Evolutionary conservation across 2,329 filamentous ascomycete genomes (phyloP).

Genomic region (Polytolypa hystricis): DNA sequence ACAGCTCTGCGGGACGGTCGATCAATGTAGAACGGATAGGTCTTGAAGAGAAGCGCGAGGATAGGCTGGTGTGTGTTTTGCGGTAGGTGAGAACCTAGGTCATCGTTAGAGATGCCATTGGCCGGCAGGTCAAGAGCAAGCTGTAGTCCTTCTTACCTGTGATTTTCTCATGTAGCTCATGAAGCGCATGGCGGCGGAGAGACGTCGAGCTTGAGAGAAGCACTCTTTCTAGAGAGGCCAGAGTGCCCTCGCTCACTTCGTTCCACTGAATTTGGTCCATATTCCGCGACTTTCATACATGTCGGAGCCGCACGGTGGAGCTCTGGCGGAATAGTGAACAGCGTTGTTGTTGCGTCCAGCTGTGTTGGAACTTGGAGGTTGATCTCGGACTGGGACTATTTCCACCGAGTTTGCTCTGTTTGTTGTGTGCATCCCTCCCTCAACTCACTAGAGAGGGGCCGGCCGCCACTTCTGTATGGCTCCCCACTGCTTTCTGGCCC

Average conservation of each 20-base stretch:
- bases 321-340: no score
- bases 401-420: no score
- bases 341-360: no score
- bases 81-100: constrained; percentile 23
- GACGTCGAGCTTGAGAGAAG: constrained; percentile 34
- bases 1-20: constrained; percentile 72
- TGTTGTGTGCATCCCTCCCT: no score
- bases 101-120: not conserved
- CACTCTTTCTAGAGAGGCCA: constrained; percentile 28
- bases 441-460: no score
- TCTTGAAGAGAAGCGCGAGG: constrained; percentile 68
- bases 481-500: no score
- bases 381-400: no score
- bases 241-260: constrained; percentile 31
- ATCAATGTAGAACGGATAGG: constrained; percentile 79
- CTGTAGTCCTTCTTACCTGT: constrained; percentile 21
- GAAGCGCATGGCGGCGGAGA: constrained; percentile 30
- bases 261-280: constrained; percentile 36
- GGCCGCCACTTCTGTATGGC: no score
- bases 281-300: constrained; percentile 23
- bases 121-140: constrained; percentile 1
- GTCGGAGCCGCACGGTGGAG: no score
- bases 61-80: constrained; percentile 33
- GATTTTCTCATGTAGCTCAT: constrained; percentile 35
- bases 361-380: not conserved